Evolutionary conservation across 2,329 filamentous ascomycete species (phyloP).

Genomic region (Kalaharituber pfeilii): DNA sequence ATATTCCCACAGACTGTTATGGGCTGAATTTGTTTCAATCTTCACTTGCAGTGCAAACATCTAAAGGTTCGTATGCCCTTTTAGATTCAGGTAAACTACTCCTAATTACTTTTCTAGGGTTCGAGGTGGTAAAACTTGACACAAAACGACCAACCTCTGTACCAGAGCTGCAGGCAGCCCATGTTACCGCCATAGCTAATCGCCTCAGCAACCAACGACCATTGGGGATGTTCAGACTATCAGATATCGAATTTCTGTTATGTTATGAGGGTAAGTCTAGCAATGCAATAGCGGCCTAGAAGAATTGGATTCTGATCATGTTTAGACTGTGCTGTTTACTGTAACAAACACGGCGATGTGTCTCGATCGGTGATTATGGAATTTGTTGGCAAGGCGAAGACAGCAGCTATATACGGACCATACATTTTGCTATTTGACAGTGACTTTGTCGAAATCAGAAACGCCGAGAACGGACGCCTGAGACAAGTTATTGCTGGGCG

Average conservation of each 20-base stretch:
- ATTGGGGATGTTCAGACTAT: constrained; percentile 89
- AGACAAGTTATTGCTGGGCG: constrained; percentile 86
- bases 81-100: neutral
- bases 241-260: constrained; percentile 78
- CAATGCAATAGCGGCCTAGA: too few relatives aligned
- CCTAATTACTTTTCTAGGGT: constrained; percentile 26
- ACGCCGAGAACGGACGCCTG: constrained; percentile 84
- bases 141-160: constrained; percentile 94
- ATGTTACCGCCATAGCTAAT: constrained; percentile 51
- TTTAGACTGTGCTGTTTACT: constrained; percentile 77
- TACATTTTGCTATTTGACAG: constrained; percentile 88
- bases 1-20: constrained; percentile 87
- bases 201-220: constrained; percentile 71
- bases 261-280: constrained; percentile 52
- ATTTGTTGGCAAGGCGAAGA: constrained; percentile 83
- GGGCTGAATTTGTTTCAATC: constrained; percentile 93
- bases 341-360: constrained; percentile 95
- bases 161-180: constrained; percentile 63
- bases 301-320: too few relatives aligned
- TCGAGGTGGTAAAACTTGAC: constrained; percentile 90
- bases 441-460: constrained; percentile 92
- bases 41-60: constrained; percentile 76
- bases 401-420: constrained; percentile 74
- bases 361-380: constrained; percentile 92
- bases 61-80: constrained; percentile 41